Percentiles rank a stretch among this genome's conserved stretches.
Conservation (phyloP, 352 stramenopile species). For the Phytophthora ohioensis region DNA sequence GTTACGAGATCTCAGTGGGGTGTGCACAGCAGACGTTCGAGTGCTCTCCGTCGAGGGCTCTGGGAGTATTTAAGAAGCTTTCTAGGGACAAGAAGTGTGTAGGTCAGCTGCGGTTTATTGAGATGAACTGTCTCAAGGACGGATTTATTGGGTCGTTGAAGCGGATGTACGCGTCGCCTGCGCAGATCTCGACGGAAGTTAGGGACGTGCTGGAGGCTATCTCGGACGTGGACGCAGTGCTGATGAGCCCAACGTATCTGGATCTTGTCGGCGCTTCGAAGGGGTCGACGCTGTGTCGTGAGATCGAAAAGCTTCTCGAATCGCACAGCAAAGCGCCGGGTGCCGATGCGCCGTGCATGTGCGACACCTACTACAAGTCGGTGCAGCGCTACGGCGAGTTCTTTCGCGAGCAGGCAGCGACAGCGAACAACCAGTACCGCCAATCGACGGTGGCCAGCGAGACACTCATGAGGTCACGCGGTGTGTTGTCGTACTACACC, state of each 20-base stretch:
- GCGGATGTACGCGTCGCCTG: constrained; percentile 63
- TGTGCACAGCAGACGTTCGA: constrained; percentile 63
- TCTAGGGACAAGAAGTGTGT: constrained; percentile 54
- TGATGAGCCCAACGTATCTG: constrained; percentile 67
- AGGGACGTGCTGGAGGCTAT: constrained; percentile 76
- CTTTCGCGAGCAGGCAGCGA: constrained; percentile 61
- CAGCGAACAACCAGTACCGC: constrained; percentile 39
- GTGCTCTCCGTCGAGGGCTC: constrained; percentile 65
- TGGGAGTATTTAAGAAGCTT: constrained; percentile 70
- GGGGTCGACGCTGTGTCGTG: constrained; percentile 58
- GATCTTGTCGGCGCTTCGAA: constrained; percentile 65
- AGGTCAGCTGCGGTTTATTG: constrained; percentile 68
- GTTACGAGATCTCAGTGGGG: constrained; percentile 77
- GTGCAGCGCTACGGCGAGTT: constrained; percentile 77
- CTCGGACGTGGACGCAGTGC: constrained; percentile 74
- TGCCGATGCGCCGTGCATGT: constrained; percentile 67
- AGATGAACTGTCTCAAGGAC: constrained; percentile 74
- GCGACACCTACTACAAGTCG: constrained; percentile 73
- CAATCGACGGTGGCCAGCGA: constrained; percentile 81
- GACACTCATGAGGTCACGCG: constrained; percentile 74
- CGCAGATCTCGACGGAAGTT: constrained; percentile 74
- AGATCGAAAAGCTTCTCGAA: constrained; percentile 66
- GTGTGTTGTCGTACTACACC: constrained; percentile 83
- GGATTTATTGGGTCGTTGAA: constrained; percentile 70
- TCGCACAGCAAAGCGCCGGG: constrained; percentile 49